Evolutionary conservation across 2,329 filamentous ascomycete genomes (phyloP), one percentile per base, ranked within the genome.

Genomic region (Ceratocystis ficicola): DNA sequence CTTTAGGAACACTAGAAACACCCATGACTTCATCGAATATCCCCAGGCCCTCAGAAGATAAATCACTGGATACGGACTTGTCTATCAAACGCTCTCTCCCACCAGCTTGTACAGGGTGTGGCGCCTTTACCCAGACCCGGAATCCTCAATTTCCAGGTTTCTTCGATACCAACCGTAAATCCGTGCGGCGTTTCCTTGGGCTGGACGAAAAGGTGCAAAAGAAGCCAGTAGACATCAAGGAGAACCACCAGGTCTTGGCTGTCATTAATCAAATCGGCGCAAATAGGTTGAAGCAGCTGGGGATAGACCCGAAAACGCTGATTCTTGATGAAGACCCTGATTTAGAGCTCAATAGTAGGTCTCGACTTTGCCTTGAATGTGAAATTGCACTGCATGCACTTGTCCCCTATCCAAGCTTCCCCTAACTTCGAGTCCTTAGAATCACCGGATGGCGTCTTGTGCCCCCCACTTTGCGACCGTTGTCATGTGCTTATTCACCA

Each of bases 401-500:
- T 36, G 32, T 36, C 32, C 10, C 12, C 3, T 48, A 3, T 48
- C 20, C 2, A 48, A 22, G 25, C 52, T 7, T 8, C n/a, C 3
- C 22, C 52, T 57, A 57, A 57, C 52, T n/a, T 57, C 15, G 10
- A 17, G 15, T 17, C 12, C 20, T 17, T 61, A 68, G 50, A 65
- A 68, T n/a, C 36, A 48, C 41, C 55, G 52, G 52, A 65, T 46
- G 44, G 62, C n/a, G 65, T 68, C 52, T 68, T 72, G 1, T 77
- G 77, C 66, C 71, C 76, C 2, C 88, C 88, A 1, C 76, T 95
- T 5, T 99, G 94, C 76, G 88, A 94, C 70, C 85, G 94, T 71
- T 99, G 94, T 72, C 91, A 96, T 73, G 81, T 85, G 44, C 80
- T 99, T 30, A 75, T 87, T 25, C 86, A 97, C 74, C 87, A 97